Conservation (phyloP, 257 asterid genomes). For the Salvia splendens region DNA sequence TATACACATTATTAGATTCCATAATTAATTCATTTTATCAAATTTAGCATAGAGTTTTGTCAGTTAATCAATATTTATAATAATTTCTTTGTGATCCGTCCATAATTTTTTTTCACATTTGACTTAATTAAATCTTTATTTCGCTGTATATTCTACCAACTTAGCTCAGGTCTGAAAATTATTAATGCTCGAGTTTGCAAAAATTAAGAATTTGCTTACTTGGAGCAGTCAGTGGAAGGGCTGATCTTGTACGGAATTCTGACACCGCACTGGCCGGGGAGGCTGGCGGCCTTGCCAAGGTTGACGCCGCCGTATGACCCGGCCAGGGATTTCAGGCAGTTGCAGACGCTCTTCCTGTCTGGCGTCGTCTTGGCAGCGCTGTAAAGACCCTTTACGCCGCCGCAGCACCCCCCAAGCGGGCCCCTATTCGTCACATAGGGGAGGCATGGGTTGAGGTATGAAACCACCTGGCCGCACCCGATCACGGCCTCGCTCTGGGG, state of each 20-base stretch:
- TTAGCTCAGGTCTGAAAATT: too few relatives aligned
- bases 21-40: not conserved
- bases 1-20: not conserved
- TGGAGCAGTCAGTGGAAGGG: constrained; percentile 37
- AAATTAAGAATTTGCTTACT: not conserved
- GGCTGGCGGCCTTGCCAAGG: constrained; percentile 36
- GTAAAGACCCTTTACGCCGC: constrained; percentile 25
- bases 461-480: constrained; percentile 37
- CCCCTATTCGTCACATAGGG: constrained; percentile 39
- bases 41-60: not conserved
- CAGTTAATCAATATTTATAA: too few relatives aligned
- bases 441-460: constrained; percentile 36
- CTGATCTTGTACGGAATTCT: constrained; percentile 44
- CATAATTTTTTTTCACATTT: too few relatives aligned
- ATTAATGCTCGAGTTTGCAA: too few relatives aligned
- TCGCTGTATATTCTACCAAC: too few relatives aligned
- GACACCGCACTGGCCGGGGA: constrained; percentile 44
- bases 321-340: constrained; percentile 33
- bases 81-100: too few relatives aligned
- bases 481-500: constrained; percentile 39
- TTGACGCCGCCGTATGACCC: constrained; percentile 30
- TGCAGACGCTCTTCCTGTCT: constrained; percentile 35
- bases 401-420: constrained; percentile 30
- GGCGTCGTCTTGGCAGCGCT: constrained; percentile 21
- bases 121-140: too few relatives aligned